A percentile compares a stretch with the other conserved stretches of the same genome.
phyloP scores from a whole-genome alignment of 2,329 filamentous ascomycete genomes.

The Exophiala bonariae region DNA sequence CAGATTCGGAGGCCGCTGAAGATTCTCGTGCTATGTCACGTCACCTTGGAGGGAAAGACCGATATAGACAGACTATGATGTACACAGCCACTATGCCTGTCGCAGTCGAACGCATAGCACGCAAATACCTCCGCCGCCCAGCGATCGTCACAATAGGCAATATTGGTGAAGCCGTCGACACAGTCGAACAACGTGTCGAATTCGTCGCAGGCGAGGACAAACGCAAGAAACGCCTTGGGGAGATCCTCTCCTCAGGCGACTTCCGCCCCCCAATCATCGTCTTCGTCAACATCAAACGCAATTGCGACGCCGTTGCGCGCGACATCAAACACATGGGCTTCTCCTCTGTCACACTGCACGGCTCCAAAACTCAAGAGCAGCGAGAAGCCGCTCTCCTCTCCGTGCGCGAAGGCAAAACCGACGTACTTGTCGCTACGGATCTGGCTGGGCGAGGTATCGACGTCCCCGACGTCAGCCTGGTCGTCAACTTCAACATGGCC shows the following conservation, averaged over 20 bases:
- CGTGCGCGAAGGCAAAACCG: conserved; percentile 75
- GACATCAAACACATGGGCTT: conserved; percentile 95
- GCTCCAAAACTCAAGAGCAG: conserved; percentile 96
- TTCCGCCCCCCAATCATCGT: conserved; percentile 93
- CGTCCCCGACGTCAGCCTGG: conserved; percentile 87
- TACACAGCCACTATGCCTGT: conserved; percentile 98
- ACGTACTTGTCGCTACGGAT: conserved; percentile 94
- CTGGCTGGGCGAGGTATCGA: conserved; percentile 97
- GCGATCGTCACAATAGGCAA: conserved; percentile 95
- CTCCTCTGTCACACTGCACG: conserved; percentile 85
- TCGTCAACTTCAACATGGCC: conserved; percentile 99
- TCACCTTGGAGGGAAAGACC: conserved; percentile 71
- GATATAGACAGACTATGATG: conserved; percentile 99
- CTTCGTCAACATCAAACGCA: conserved; percentile 99
- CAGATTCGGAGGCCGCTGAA: conserved; percentile 89
- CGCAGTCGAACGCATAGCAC: conserved; percentile 90
- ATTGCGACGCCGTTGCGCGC: conserved; percentile 90
- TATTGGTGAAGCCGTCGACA: conserved; percentile 92
- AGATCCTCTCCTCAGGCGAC: conserved; percentile 78
- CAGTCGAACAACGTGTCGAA: conserved; percentile 95
- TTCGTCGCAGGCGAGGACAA: conserved; percentile 89
- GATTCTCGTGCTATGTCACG: conserved; percentile 80
- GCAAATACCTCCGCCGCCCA: conserved; percentile 89
- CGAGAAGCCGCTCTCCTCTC: conserved; percentile 86
- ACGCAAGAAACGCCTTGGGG: conserved; percentile 90